phyloP scores from a whole-genome alignment of 108 stramenopile species.

The Nannochloropsis gaditana region DNA sequence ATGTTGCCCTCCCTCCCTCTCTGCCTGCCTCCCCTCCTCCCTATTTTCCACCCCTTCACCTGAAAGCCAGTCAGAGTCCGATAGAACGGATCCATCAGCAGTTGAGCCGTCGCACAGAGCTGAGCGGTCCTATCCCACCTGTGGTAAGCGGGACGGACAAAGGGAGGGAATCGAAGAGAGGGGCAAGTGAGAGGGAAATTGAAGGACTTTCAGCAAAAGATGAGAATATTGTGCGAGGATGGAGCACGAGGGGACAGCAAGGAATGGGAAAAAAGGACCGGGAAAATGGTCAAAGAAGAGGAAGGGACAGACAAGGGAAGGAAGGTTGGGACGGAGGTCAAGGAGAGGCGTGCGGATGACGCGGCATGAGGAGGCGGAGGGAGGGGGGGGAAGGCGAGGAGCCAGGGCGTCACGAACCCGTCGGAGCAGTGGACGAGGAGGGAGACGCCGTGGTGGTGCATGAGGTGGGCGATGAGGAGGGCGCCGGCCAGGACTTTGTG shows the following conservation, averaged over 20 bases:
- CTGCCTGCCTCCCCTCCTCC: not conserved
- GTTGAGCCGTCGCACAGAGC: constrained; percentile 74
- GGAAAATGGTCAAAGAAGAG: too few relatives aligned
- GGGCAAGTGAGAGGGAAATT: too few relatives aligned
- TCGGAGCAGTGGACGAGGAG: constrained; percentile 94
- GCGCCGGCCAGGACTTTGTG: constrained; percentile 73
- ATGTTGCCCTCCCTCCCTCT: not conserved
- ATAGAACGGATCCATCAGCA: constrained; percentile 91
- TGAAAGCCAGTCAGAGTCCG: constrained; percentile 84
- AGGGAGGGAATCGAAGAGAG: not conserved
- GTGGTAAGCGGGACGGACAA: not conserved
- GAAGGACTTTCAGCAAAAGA: too few relatives aligned
- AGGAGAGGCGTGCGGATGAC: not conserved
- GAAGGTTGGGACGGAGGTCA: not conserved
- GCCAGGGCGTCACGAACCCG: constrained; percentile 50
- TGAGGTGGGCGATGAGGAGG: constrained; percentile 74
- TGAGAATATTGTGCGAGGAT: too few relatives aligned
- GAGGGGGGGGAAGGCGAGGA: not conserved
- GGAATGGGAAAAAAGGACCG: too few relatives aligned
- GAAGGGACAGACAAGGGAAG: not conserved
- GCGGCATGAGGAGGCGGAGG: not conserved
- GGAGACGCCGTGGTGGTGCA: constrained; percentile 74
- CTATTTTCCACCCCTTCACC: not conserved
- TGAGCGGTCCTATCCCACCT: constrained; percentile 86
- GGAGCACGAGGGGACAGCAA: too few relatives aligned